Evolutionary conservation across 495 filamentous ascomycete species (phyloP), one percentile per base, ranked within the genome.

Genomic region (Annulohypoxylon stygium): DNA sequence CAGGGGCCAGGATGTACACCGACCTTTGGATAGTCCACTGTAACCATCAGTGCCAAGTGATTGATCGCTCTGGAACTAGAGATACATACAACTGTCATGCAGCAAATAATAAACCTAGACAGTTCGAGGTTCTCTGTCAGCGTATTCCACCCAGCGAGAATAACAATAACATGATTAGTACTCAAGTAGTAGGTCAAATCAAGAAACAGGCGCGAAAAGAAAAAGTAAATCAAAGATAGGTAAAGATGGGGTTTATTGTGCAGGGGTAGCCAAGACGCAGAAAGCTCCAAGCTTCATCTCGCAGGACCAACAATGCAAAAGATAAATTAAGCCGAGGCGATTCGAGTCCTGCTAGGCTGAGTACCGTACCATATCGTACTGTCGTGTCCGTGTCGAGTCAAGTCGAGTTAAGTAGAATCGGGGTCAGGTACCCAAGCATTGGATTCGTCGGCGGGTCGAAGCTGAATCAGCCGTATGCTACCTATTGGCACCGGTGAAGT

Each of bases 11-110:
- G 67, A 68, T 75, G 59, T 75, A 70, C 72, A 75, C 72, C 72
- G 72, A 71, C 72, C 72, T 75, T 75, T 71, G 63, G 36, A 57
- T 59, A 67, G 59, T 70, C 67, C 71, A 69, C 71, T 74, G 67
- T 70, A 74, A 74, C 71, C 71, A 67, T 67, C 7, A 23, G 39
- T 65, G 72, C 72, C 72, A 75, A 71, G 67, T 59, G 48, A 60
- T 67, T 61, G 48, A 60, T 66, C 34, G 63, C 37, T 70, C 63
- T 65, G 66, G 71, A 30, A 30, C 30, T 30, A 2, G 61, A 58
- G 58, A 51, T 69, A 66, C 48, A 68, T 69, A 67, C 60, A 63
- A 63, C 62, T 4, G 57, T 69, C 66, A 69, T 71, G 53, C 67
- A 75, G 60, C 64, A 33, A 67, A 61, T 70, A 45, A 60, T 61